These are phyloP conservation scores for Sugiyamaella pinicola DNA, from an alignment of 1,139 yeast genomes.

Conservation along the genomic window DNA sequence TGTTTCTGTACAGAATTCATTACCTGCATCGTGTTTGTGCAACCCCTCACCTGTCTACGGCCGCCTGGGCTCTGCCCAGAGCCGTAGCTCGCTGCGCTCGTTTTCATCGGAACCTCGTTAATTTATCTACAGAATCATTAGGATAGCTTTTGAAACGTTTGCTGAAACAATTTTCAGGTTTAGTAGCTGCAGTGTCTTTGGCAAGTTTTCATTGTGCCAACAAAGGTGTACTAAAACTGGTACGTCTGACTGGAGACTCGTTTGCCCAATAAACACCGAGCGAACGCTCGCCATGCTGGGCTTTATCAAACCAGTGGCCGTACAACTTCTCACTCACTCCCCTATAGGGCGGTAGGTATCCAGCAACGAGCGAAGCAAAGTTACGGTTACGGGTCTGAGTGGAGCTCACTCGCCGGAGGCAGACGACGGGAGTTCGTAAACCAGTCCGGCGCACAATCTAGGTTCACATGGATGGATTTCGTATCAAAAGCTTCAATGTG, in stretches of 20 bases:
- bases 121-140: neutral
- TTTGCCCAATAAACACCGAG: too few relatives aligned
- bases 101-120: neutral
- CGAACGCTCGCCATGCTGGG: too few relatives aligned
- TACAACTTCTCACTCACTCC: too few relatives aligned
- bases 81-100: constrained; percentile 2
- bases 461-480: constrained; percentile 53
- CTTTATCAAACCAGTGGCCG: too few relatives aligned
- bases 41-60: neutral
- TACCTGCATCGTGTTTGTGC: neutral
- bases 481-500: constrained; percentile 83
- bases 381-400: neutral
- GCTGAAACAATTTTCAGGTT: too few relatives aligned
- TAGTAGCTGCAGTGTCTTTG: too few relatives aligned
- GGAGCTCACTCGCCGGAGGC: neutral
- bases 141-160: too few relatives aligned
- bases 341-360: too few relatives aligned
- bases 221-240: too few relatives aligned
- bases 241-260: too few relatives aligned
- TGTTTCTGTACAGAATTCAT: neutral
- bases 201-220: too few relatives aligned
- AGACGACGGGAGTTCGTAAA: constrained; percentile 26
- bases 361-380: too few relatives aligned
- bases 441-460: constrained; percentile 55
- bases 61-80: constrained; percentile 3